A percentile compares a stretch with the other conserved stretches of the same genome.
Conservation (phyloP, 1,284 basidiomycete species). For the Heliocybe sulcata region DNA sequence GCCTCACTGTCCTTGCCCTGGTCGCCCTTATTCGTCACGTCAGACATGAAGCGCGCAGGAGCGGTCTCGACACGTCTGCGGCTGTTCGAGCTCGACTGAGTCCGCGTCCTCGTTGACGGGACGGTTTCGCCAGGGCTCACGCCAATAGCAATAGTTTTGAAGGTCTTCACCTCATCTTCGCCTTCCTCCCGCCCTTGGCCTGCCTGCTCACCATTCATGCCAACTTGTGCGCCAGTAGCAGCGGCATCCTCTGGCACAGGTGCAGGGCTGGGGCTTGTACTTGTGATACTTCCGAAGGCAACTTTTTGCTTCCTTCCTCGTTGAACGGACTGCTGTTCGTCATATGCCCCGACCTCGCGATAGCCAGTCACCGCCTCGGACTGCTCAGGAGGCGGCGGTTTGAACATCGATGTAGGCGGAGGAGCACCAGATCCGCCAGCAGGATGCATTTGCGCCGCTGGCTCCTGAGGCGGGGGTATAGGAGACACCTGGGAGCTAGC, state of each 20-base stretch:
- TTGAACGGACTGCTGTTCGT: constrained; percentile 9
- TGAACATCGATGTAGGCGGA: constrained; percentile 19
- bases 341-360: constrained; percentile 17
- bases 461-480: constrained; percentile 9
- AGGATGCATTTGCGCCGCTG: background rate
- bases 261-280: constrained; percentile 22
- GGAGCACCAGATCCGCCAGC: constrained; percentile 13
- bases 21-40: constrained; percentile 4
- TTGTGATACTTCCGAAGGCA: constrained; percentile 46
- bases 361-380: constrained; percentile 25
- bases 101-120: constrained; percentile 28
- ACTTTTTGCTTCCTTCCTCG: constrained; percentile 21
- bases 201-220: constrained; percentile 10
- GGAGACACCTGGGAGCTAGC: constrained; percentile 11
- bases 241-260: constrained; percentile 5
- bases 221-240: background rate
- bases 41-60: constrained; percentile 7
- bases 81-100: constrained; percentile 23
- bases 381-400: constrained; percentile 22
- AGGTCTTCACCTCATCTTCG: constrained; percentile 14
- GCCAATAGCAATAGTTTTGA: constrained; percentile 38
- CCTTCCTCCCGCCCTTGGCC: constrained; percentile 4
- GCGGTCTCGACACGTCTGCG: constrained; percentile 4
- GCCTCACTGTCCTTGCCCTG: constrained; percentile 1
- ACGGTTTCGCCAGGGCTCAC: constrained; percentile 31